Evolutionary conservation across 2,329 filamentous ascomycete genomes (phyloP).

Genomic region (Cercospora sp.): DNA sequence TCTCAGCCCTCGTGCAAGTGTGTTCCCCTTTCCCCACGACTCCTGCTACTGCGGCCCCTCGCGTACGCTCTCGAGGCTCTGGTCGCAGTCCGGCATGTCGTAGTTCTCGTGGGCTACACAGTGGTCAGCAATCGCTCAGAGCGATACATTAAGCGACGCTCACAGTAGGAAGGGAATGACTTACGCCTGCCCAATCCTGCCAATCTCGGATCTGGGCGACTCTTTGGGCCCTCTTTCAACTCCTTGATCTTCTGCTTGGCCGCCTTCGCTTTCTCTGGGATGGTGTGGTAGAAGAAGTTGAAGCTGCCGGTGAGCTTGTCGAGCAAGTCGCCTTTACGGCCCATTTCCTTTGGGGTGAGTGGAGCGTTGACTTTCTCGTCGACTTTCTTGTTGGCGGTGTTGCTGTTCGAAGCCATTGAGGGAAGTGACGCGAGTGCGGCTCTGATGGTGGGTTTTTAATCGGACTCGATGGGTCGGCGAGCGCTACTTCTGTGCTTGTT

Average conservation of each 20-base stretch:
- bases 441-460: neutral
- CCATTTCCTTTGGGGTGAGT: neutral
- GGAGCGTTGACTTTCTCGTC: neutral
- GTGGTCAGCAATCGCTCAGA: neutral
- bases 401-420: neutral
- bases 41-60: neutral
- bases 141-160: neutral
- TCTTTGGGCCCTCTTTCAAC: neutral
- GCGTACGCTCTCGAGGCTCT: neutral
- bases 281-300: neutral
- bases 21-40: neutral
- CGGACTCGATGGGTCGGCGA: too few relatives aligned
- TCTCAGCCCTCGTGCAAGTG: neutral
- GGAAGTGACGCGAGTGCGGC: neutral
- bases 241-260: neutral
- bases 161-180: neutral
- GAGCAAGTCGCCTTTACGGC: neutral
- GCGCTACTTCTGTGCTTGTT: neutral
- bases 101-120: conserved; percentile 1
- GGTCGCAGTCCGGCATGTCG: neutral
- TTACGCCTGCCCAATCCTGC: neutral
- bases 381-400: neutral
- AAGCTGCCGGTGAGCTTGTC: neutral
- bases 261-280: neutral
- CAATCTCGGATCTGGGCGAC: neutral